Percentiles rank a stretch among this genome's conserved stretches.
Conservation (phyloP, 2,329 filamentous ascomycete species). For the Beauveria sp. region DNA sequence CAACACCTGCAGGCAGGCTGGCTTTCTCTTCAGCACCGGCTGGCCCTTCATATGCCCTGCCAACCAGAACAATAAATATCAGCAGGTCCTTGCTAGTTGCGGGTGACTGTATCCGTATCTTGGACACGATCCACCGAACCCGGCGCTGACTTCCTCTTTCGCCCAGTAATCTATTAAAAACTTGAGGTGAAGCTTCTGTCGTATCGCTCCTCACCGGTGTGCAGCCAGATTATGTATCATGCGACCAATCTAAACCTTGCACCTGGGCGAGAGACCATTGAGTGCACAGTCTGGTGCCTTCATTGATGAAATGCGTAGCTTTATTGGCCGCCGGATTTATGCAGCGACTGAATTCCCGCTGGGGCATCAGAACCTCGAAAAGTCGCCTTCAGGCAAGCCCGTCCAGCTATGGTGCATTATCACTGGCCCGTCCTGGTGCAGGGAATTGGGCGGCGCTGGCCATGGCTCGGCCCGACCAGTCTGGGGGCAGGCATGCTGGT, state of each 20-base stretch:
- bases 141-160: neutral
- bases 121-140: neutral
- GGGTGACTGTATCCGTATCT: neutral
- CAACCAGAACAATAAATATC: neutral
- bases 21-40: neutral
- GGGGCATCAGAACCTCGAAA: neutral
- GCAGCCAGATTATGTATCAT: neutral
- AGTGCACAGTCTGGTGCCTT: neutral
- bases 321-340: neutral
- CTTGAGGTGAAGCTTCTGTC: neutral
- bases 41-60: neutral
- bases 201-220: neutral
- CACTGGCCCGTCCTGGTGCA: neutral
- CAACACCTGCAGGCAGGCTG: neutral
- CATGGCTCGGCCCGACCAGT: conserved; percentile 10
- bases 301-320: neutral
- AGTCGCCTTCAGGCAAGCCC: neutral
- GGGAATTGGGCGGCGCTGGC: conserved; percentile 3
- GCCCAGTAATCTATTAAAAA: neutral
- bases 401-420: neutral
- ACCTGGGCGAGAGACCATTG: neutral
- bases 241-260: neutral
- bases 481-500: neutral
- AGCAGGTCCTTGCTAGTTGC: neutral
- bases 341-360: neutral